phyloP scores from a whole-genome alignment of 805 yeast genomes.

The Kluyveromyces siamensis region DNA sequence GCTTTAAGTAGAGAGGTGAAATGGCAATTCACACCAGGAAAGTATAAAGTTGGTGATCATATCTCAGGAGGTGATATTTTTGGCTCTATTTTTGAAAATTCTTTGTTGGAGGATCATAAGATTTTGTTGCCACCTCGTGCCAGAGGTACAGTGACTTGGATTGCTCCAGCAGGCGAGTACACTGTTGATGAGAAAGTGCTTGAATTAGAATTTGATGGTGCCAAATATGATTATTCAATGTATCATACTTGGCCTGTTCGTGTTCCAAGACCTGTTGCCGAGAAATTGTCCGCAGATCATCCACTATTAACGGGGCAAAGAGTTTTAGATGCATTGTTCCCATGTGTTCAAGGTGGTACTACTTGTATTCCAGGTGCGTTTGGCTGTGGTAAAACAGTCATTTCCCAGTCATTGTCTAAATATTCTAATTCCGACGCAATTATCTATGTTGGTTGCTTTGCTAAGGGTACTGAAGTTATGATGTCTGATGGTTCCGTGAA shows the following conservation, averaged over 20 bases:
- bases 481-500: conserved; percentile 36
- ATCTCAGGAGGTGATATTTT: conserved; percentile 97
- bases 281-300: conserved; percentile 84
- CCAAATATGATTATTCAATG: conserved; percentile 74
- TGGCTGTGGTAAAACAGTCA: conserved; percentile 98
- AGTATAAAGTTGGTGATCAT: conserved; percentile 82
- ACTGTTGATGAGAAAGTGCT: conserved; percentile 80
- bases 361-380: conserved; percentile 99
- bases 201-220: conserved; percentile 93
- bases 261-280: conserved; percentile 97
- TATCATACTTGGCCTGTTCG: conserved; percentile 99
- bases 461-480: conserved; percentile 34
- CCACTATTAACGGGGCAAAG: conserved; percentile 98
- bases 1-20: conserved; percentile 75
- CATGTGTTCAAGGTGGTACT: conserved; percentile 99
- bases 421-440: conserved; percentile 96
- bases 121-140: conserved; percentile 96
- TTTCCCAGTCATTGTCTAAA: conserved; percentile 94
- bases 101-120: conserved; percentile 85
- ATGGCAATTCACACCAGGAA: conserved; percentile 81
- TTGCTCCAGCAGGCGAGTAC: conserved; percentile 87
- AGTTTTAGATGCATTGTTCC: conserved; percentile 94
- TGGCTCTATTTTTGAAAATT: conserved; percentile 90
- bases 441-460: conserved; percentile 72
- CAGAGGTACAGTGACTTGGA: conserved; percentile 87